Evolutionary conservation across 2,329 filamentous ascomycete species (phyloP).

Genomic region (Thelonectria olida): DNA sequence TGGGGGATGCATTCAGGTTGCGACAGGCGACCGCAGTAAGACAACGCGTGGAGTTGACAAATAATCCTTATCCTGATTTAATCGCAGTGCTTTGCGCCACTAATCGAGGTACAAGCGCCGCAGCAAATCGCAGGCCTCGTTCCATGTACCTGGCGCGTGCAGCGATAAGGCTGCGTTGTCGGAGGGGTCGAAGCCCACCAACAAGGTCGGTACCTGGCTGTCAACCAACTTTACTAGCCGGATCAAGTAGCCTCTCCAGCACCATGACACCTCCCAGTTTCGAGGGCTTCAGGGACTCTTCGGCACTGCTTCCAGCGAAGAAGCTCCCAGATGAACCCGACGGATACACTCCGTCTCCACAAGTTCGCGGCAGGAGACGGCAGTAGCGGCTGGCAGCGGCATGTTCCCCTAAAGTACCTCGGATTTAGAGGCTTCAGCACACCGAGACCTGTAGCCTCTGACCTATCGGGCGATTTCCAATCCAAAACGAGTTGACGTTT

Average conservation of each 20-base stretch:
- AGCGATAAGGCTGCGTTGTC: slow-evolving; percentile 15
- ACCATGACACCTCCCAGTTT: not conserved
- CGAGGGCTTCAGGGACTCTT: slow-evolving; percentile 1
- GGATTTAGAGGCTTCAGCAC: slow-evolving; percentile 14
- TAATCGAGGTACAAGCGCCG: not conserved
- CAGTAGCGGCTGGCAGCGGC: slow-evolving; percentile 39
- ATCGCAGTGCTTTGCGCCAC: not conserved
- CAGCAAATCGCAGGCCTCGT: not conserved
- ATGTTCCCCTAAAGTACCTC: slow-evolving; percentile 36
- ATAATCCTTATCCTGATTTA: slow-evolving; percentile 27
- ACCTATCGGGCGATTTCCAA: slow-evolving; percentile 35
- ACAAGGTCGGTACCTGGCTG: slow-evolving; percentile 2
- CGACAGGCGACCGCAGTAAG: slow-evolving; percentile 1
- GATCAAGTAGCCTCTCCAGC: not conserved
- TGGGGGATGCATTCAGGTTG: slow-evolving; percentile 24
- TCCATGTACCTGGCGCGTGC: not conserved
- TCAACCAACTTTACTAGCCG: not conserved
- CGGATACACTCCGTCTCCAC: slow-evolving; percentile 26
- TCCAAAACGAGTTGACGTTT: slow-evolving; percentile 12
- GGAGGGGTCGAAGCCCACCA: slow-evolving; percentile 1
- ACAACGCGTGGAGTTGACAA: slow-evolving; percentile 34
- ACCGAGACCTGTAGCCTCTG: not conserved
- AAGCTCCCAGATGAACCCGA: slow-evolving; percentile 4
- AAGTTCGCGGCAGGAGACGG: slow-evolving; percentile 33
- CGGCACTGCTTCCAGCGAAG: not conserved